These are phyloP conservation scores for Setomelanomma holmii DNA, from an alignment of 2,329 filamentous ascomycete species.

Conservation along the genomic window DNA sequence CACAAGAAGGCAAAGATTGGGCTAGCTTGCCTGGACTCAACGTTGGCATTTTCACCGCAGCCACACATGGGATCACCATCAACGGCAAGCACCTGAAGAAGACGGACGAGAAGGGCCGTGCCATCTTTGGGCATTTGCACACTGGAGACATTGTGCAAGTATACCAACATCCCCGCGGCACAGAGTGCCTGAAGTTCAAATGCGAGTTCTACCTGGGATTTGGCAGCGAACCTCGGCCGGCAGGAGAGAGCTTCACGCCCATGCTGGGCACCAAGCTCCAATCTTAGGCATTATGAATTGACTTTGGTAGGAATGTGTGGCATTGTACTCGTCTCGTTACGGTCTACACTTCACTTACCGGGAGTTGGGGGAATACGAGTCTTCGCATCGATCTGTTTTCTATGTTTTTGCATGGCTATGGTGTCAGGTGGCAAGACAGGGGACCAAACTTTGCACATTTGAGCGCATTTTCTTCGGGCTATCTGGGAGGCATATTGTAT, in stretches of 20 bases:
- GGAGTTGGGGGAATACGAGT: constrained; percentile 1
- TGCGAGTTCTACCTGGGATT: constrained; percentile 54
- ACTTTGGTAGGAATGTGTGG: too few relatives aligned
- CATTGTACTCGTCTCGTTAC: too few relatives aligned
- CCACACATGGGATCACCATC: constrained; percentile 75
- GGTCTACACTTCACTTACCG: too few relatives aligned
- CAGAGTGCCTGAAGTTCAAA: constrained; percentile 49
- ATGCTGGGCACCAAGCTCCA: constrained; percentile 21
- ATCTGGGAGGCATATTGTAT: neutral
- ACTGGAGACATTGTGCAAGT: constrained; percentile 79
- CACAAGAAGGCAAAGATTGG: constrained; percentile 60
- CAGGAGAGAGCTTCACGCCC: constrained; percentile 35
- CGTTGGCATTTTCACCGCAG: constrained; percentile 80
- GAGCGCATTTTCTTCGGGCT: too few relatives aligned
- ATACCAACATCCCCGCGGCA: constrained; percentile 60
- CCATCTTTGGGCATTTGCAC: constrained; percentile 71
- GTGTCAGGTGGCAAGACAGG: neutral
- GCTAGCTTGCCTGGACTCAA: constrained; percentile 63
- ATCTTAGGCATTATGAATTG: neutral
- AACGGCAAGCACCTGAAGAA: constrained; percentile 74
- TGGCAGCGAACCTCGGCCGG: constrained; percentile 36
- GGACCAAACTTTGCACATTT: neutral
- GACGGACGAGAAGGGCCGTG: constrained; percentile 58
- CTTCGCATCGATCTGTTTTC: neutral
- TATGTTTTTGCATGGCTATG: constrained; percentile 7